Percentiles rank a stretch among this genome's conserved stretches.
phyloP scores from a whole-genome alignment of 345 rosid genomes.

The Rhizophora apiculata region DNA sequence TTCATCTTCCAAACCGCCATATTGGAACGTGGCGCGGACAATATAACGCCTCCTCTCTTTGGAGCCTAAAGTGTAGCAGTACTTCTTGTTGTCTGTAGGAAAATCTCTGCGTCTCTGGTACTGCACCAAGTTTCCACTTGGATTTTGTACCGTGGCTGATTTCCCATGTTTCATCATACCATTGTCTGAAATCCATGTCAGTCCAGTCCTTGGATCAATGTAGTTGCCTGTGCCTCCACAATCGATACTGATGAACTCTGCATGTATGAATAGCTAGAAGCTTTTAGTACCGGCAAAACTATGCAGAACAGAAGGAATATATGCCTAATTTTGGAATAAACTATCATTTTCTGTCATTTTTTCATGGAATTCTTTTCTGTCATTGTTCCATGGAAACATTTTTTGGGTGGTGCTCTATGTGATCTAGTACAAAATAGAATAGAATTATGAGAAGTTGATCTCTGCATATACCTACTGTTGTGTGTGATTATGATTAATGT shows the following conservation, averaged over 20 bases:
- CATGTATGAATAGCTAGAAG: conserved; percentile 10
- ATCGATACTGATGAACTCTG: conserved; percentile 90
- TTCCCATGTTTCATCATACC: conserved; percentile 53
- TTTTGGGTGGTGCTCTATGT: no score
- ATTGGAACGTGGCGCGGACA: conserved; percentile 86
- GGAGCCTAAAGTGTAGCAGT: conserved; percentile 69
- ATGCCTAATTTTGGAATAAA: neutral
- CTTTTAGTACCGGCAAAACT: neutral
- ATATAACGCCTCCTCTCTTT: conserved; percentile 78
- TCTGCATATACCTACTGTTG: no score
- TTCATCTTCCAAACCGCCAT: conserved; percentile 51
- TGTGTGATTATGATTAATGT: neutral
- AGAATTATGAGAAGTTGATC: no score
- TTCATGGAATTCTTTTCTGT: neutral
- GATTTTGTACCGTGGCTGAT: conserved; percentile 36
- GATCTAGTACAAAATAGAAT: no score
- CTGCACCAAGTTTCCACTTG: conserved; percentile 43
- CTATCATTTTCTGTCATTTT: neutral
- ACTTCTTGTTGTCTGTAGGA: conserved; percentile 71
- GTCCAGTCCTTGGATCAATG: conserved; percentile 69
- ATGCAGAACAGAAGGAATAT: neutral
- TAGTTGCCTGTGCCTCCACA: conserved; percentile 73
- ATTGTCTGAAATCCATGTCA: conserved; percentile 79
- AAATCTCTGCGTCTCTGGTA: conserved; percentile 68
- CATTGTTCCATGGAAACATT: neutral